Percentiles rank a stretch among this genome's conserved stretches.
Conservation (phyloP, 1,139 yeast species). For the Blastobotrys buckinghamii region DNA sequence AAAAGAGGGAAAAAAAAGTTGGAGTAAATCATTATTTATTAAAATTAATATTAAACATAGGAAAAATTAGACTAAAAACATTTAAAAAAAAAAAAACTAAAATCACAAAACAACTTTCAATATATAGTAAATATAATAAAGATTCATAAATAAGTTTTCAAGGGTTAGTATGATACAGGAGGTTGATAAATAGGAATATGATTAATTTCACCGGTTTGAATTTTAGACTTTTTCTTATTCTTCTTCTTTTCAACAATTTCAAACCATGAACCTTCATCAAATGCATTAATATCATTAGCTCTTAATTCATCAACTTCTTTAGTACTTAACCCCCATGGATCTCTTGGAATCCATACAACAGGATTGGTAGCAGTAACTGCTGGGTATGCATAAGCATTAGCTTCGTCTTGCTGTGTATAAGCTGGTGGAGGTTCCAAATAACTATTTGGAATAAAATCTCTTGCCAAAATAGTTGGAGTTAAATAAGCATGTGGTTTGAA, state of each 20-base stretch:
- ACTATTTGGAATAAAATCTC: slow-evolving; percentile 36
- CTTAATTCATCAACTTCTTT: slow-evolving; percentile 45
- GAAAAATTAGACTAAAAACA: neutral
- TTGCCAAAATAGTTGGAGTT: slow-evolving; percentile 28
- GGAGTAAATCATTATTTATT: too few species aligned
- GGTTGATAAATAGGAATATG: slow-evolving; percentile 26
- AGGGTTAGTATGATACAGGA: slow-evolving; percentile 19
- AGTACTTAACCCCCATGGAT: slow-evolving; percentile 72
- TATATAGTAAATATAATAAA: too few species aligned
- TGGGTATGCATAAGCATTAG: slow-evolving; percentile 68
- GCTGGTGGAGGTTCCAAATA: slow-evolving; percentile 35
- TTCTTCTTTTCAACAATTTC: slow-evolving; percentile 43
- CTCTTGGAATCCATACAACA: slow-evolving; percentile 80
- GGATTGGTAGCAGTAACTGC: slow-evolving; percentile 63
- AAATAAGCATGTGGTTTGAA: slow-evolving; percentile 57
- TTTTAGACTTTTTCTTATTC: slow-evolving; percentile 19
- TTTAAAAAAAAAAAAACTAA: neutral
- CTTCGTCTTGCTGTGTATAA: slow-evolving; percentile 34
- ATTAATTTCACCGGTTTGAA: slow-evolving; percentile 19
- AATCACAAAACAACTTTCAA: too few species aligned
- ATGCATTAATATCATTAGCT: slow-evolving; percentile 42
- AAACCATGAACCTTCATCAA: slow-evolving; percentile 57
- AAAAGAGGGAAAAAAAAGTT: too few species aligned
- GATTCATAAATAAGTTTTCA: too few species aligned
- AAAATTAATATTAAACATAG: neutral